Evolutionary conservation across 352 stramenopile species (phyloP).

Genomic region (Phytopythium delawarense): DNA sequence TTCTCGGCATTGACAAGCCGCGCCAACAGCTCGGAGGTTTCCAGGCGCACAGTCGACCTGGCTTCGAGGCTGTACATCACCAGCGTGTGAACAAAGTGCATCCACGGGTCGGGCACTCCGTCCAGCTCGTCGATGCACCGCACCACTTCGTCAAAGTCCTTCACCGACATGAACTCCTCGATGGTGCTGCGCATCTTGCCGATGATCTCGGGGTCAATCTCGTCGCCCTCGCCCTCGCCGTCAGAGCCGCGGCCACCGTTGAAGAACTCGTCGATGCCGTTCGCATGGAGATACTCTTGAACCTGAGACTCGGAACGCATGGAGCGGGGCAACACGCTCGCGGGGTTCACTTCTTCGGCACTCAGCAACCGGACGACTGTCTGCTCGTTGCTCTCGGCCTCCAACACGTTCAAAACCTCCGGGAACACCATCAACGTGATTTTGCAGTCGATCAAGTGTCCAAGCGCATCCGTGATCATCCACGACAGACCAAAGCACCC

Average conservation of each 20-base stretch:
- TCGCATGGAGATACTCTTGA: conserved; percentile 52
- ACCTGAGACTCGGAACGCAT: conserved; percentile 45
- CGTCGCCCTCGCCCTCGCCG: conserved; percentile 36
- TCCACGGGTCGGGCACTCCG: conserved; percentile 34
- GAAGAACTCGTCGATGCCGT: conserved; percentile 70
- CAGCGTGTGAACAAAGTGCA: conserved; percentile 61
- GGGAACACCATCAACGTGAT: conserved; percentile 67
- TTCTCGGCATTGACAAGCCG: conserved; percentile 40
- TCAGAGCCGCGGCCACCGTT: conserved; percentile 37
- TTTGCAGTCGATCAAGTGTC: conserved; percentile 53
- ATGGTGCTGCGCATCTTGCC: conserved; percentile 66
- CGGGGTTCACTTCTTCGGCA: conserved; percentile 68
- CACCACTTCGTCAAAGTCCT: conserved; percentile 72
- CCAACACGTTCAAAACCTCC: conserved; percentile 69
- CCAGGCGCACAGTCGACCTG: conserved; percentile 41
- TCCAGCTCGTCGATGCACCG: conserved; percentile 71
- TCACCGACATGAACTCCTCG: conserved; percentile 74
- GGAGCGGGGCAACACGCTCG: conserved; percentile 40
- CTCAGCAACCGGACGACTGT: conserved; percentile 74
- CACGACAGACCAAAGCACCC: conserved; percentile 84
- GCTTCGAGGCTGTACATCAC: conserved; percentile 45
- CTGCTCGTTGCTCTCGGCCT: conserved; percentile 56
- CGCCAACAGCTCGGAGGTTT: conserved; percentile 36
- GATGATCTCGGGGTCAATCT: conserved; percentile 57
- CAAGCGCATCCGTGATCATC: conserved; percentile 59